phyloP scores from a whole-genome alignment of 2,329 filamentous ascomycete species.

The Trichoderma sp. region DNA sequence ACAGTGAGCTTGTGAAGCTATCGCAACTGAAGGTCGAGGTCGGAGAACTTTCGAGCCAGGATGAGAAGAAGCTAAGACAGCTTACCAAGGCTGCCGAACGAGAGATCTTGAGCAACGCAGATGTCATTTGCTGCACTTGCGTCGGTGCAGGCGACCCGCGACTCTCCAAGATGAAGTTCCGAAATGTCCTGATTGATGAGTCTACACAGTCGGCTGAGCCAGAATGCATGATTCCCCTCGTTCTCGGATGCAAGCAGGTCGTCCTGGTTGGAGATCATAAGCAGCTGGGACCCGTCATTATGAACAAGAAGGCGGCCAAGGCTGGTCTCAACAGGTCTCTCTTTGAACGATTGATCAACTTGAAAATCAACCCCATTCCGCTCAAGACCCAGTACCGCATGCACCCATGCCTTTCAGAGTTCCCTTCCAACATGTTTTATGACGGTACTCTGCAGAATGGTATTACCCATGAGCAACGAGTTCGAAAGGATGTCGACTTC shows the following conservation, averaged over 20 bases:
- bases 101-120: slow-evolving; percentile 91
- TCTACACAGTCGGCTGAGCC: slow-evolving; percentile 98
- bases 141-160: slow-evolving; percentile 96
- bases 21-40: slow-evolving; percentile 90
- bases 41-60: slow-evolving; percentile 88
- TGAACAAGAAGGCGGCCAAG: slow-evolving; percentile 99
- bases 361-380: slow-evolving; percentile 87
- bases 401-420: slow-evolving; percentile 96
- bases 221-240: slow-evolving; percentile 97
- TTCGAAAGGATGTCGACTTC: slow-evolving; percentile 94
- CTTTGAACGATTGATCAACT: slow-evolving; percentile 91
- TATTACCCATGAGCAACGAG: slow-evolving; percentile 83
- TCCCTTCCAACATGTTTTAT: slow-evolving; percentile 99
- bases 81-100: slow-evolving; percentile 91
- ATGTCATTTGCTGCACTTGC: slow-evolving; percentile 98
- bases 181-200: slow-evolving; percentile 96
- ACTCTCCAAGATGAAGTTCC: slow-evolving; percentile 95
- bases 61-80: slow-evolving; percentile 98
- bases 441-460: slow-evolving; percentile 96
- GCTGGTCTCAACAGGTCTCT: slow-evolving; percentile 97
- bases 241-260: slow-evolving; percentile 96
- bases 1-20: slow-evolving; percentile 88
- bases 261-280: slow-evolving; percentile 99
- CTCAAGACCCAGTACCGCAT: slow-evolving; percentile 98
- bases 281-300: slow-evolving; percentile 96